Percentiles rank a stretch among this genome's conserved stretches.
phyloP scores from a whole-genome alignment of 768 basidiomycete genomes.

The Tremella yokohamensis region DNA sequence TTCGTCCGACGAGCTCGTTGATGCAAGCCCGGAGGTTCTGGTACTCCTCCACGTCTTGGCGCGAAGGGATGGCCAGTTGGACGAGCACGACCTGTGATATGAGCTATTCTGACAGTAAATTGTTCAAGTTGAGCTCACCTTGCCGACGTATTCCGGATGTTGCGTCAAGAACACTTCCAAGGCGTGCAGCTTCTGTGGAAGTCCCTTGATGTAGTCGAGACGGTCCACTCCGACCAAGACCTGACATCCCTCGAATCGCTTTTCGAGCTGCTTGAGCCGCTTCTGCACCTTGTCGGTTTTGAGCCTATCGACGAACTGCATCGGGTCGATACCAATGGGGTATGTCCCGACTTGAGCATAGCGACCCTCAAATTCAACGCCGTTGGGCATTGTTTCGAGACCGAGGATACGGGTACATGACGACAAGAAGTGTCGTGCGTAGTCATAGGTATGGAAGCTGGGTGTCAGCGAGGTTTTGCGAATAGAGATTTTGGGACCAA shows the following conservation, averaged over 20 bases:
- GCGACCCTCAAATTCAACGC: slow-evolving; percentile 91
- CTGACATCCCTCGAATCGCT: slow-evolving; percentile 88
- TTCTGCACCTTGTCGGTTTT: slow-evolving; percentile 72
- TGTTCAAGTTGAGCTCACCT: slow-evolving; percentile 55
- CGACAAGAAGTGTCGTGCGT: slow-evolving; percentile 97
- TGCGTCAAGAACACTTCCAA: slow-evolving; percentile 94
- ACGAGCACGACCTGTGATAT: slow-evolving; percentile 77
- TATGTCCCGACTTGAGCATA: slow-evolving; percentile 97
- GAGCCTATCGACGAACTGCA: slow-evolving; percentile 84
- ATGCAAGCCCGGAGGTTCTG: slow-evolving; percentile 93
- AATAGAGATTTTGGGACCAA: slow-evolving; percentile 14
- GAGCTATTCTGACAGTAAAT: neutral
- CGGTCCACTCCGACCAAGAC: slow-evolving; percentile 91
- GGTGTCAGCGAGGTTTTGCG: neutral
- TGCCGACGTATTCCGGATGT: slow-evolving; percentile 99
- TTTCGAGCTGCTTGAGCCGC: slow-evolving; percentile 75
- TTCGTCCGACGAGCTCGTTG: slow-evolving; percentile 95
- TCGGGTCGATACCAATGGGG: slow-evolving; percentile 96
- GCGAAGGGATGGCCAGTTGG: slow-evolving; percentile 93
- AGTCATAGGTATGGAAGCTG: slow-evolving; percentile 96
- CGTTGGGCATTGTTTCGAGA: slow-evolving; percentile 94
- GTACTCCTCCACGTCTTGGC: slow-evolving; percentile 98
- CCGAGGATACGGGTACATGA: slow-evolving; percentile 95
- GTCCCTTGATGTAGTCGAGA: slow-evolving; percentile 99
- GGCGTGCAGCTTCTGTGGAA: slow-evolving; percentile 95